phyloP scores from a whole-genome alignment of 345 rosid species.

The Pseudoturritis turrita region DNA sequence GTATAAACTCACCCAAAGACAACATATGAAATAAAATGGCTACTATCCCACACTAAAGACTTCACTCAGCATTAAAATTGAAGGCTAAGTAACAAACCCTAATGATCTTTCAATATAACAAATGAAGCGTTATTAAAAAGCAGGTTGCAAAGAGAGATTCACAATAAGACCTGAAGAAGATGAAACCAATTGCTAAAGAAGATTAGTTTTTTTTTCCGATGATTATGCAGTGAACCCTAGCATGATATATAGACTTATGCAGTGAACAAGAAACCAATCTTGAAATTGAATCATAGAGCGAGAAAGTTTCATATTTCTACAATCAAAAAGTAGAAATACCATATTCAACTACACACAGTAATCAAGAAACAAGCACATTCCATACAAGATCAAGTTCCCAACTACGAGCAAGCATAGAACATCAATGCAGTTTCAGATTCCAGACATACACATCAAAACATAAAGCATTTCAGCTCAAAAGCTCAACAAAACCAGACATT shows the following conservation, averaged over 20 bases:
- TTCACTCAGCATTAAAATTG: too few relatives aligned
- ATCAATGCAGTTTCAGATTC: neutral
- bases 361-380: neutral
- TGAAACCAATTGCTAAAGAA: too few relatives aligned
- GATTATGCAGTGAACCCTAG: too few relatives aligned
- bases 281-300: neutral
- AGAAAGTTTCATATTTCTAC: neutral
- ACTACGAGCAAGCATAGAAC: neutral
- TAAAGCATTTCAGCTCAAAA: neutral
- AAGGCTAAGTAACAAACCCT: too few relatives aligned
- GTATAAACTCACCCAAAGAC: neutral
- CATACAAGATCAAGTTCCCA: neutral
- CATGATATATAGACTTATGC: too few relatives aligned
- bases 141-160: too few relatives aligned
- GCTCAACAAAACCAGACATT: neutral
- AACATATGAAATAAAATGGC: neutral
- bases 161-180: too few relatives aligned
- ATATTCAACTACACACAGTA: neutral
- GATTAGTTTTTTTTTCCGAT: too few relatives aligned
- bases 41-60: too few relatives aligned
- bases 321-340: neutral
- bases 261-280: neutral
- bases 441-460: neutral
- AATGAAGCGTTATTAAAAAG: too few relatives aligned
- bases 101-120: too few relatives aligned